Evolutionary conservation across 2,329 filamentous ascomycete genomes (phyloP).

Genomic region (Gremmenia infestans): DNA sequence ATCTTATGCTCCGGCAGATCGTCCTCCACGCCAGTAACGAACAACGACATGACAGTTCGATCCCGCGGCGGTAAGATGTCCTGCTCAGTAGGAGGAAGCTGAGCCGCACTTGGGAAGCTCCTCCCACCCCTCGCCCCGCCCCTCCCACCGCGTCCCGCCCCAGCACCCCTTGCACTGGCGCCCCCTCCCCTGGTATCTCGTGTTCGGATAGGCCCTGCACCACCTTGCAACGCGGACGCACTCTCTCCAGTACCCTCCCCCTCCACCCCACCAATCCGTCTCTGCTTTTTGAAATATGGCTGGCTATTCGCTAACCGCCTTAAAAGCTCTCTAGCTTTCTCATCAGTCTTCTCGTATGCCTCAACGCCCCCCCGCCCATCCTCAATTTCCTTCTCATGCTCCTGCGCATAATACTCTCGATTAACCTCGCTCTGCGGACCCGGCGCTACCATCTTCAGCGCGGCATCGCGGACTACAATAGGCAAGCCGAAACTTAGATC

Average conservation of each 20-base stretch:
- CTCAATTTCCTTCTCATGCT: slow-evolving; percentile 92
- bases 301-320: slow-evolving; percentile 84
- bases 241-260: slow-evolving; percentile 39
- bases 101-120: slow-evolving; percentile 64
- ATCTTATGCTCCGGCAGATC: slow-evolving; percentile 90
- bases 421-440: slow-evolving; percentile 91
- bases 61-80: slow-evolving; percentile 85
- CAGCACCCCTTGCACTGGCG: slow-evolving; percentile 22
- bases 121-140: slow-evolving; percentile 39
- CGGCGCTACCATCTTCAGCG: slow-evolving; percentile 94
- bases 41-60: slow-evolving; percentile 83
- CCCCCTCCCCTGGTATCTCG: slow-evolving; percentile 54
- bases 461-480: slow-evolving; percentile 91
- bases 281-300: slow-evolving; percentile 89
- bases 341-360: slow-evolving; percentile 94
- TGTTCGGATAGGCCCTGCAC: slow-evolving; percentile 73
- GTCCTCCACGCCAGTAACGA: slow-evolving; percentile 92
- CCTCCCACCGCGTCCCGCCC: slow-evolving; percentile 34
- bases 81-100: slow-evolving; percentile 73
- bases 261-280: slow-evolving; percentile 60
- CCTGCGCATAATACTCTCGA: slow-evolving; percentile 94
- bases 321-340: slow-evolving; percentile 87
- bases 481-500: slow-evolving; percentile 94
- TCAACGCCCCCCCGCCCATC: slow-evolving; percentile 82
- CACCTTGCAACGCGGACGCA: slow-evolving; percentile 41